Base-by-base conservation (phyloP, 768 basidiomycete genomes). In the Lactarius sanguifluus region DNA sequence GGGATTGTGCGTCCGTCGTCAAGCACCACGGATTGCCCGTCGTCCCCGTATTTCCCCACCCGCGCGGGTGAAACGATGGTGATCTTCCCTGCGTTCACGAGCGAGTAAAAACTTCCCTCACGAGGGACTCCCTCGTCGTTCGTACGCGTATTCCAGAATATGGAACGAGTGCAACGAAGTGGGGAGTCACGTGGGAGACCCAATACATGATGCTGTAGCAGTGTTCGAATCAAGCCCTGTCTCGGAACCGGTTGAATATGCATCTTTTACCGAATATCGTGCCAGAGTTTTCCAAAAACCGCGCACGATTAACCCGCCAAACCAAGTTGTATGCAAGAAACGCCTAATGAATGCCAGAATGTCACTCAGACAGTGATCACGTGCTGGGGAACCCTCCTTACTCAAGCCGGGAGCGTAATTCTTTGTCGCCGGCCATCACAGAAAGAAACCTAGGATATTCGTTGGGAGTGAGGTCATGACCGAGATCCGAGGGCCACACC, bases 261-360 rank as follows among this genome's bases (percentile, higher is more conserved):
- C 61, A 23, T 8, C n/a, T 79, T n/a, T 56, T 69, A 85, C 85
- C 38, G 83, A 81, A 41, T 68, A 72, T 64, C 72, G 69, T 12
- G 72, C 71, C 3, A 88, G 75, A 23, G 75, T 73, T 9, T 75
- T 74, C 83, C 86, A 87, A 47, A 87, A 75, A 23, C 71, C 75
- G 34, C 76, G 78, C 1, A 82, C 81, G 28, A 89, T 80, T 54
- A 76, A 81, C 60, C 79, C 78, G 1, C 88, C 88, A 0, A 88
- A 50, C 72, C 79, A 80, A 3, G 86, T 88, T 0, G 77, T 82
- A 66, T 90, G 88, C 20, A 89, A 75, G 72, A 88, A 88, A 3
- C 83, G 83, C 67, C 81, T 50, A 25, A 41, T 65, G 64, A 69
- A 5, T 64, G 32, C 1, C 6, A 32, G 9, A 9, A 10, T 9